Evolutionary conservation across 208 protist species (phyloP), one percentile per base, ranked within the genome.

Genomic region (Trypanosoma conorhini): DNA sequence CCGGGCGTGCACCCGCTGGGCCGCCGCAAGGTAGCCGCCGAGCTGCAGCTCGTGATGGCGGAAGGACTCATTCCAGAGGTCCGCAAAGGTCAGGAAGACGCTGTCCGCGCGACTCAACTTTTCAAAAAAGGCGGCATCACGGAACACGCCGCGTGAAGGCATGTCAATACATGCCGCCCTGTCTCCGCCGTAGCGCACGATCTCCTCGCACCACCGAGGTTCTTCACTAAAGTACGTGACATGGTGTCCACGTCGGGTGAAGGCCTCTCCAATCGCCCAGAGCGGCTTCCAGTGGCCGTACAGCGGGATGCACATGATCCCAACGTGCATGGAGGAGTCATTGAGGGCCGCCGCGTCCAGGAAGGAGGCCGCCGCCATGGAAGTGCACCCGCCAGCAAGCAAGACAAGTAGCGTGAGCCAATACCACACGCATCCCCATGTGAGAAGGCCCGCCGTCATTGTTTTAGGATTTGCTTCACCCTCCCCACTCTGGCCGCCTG

Each of bases 261-360:
- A 78, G 42, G 83, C 78, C 55, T 86, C 84, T 5, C 74, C 81
- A 50, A 81, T 63, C 1, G 71, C 65, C 51, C 70, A 70, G 30
- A 89, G 72, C 1, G 81, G 80, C 26, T 83, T 83, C 54, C 82
- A 81, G 61, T 86, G 80, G 0, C 81, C 81, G 69, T 73, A 76
- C 24, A 82, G 68, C 1, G 84, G 84, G 22, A 89, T 54, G n/a
- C 62, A 79, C 50, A 86, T 72, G 61, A 86, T 74, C 26, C 51
- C 83, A 21, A 89, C 48, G 62, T 86, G 83, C 72, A 89, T 72
- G 44, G 72, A 79, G 30, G 82, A 79, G 26, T 71, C 57, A 21
- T 67, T 77, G 12, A 75, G 54, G 13, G 46, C 38, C 1, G 67
- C 69, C 1, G 67, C 13, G 10, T 46, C 31, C 72, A 71, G 67